Percentiles rank a stretch among this genome's conserved stretches.
Conservation (phyloP, 345 rosid genomes). For the Diplotaxis tenuifolia region DNA sequence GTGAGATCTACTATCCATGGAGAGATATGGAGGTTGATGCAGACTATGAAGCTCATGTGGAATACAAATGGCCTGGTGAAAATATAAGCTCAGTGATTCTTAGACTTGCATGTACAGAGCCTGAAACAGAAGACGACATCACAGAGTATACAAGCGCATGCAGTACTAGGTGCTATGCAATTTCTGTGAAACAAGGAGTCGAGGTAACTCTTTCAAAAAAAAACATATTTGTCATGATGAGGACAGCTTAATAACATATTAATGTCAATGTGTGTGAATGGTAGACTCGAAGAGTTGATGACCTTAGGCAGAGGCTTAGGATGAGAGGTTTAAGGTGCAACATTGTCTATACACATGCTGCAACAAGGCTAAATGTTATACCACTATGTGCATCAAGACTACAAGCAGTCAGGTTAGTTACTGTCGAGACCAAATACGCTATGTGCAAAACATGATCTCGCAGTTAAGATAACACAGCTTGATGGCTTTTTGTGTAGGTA, state of each 20-base stretch:
- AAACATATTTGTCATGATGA: not conserved
- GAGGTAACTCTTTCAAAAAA: slow-evolving; percentile 41
- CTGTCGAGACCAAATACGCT: not conserved
- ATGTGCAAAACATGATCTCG: not conserved
- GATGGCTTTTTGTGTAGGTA: slow-evolving; percentile 51
- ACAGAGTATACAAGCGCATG: slow-evolving; percentile 45
- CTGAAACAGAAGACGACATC: slow-evolving; percentile 51
- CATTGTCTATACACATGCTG: slow-evolving; percentile 57
- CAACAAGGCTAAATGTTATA: slow-evolving; percentile 63
- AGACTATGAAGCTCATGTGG: slow-evolving; percentile 72
- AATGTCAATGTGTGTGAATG: slow-evolving; percentile 21
- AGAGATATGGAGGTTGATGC: slow-evolving; percentile 64
- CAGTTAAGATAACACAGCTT: slow-evolving; percentile 3
- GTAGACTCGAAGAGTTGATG: slow-evolving; percentile 64
- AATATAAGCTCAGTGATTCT: slow-evolving; percentile 48
- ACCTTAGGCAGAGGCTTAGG: slow-evolving; percentile 72
- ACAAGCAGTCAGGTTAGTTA: slow-evolving; percentile 74
- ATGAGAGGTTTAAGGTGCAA: slow-evolving; percentile 87
- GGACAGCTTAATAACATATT: slow-evolving; percentile 5
- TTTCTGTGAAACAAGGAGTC: slow-evolving; percentile 62
- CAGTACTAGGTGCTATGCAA: slow-evolving; percentile 64
- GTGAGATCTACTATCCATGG: slow-evolving; percentile 80
- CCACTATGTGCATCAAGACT: slow-evolving; percentile 81
- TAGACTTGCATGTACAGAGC: slow-evolving; percentile 56
- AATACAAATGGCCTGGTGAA: slow-evolving; percentile 92